Conservation (phyloP, 2,329 filamentous ascomycete species). For the Cladosporium velox region DNA sequence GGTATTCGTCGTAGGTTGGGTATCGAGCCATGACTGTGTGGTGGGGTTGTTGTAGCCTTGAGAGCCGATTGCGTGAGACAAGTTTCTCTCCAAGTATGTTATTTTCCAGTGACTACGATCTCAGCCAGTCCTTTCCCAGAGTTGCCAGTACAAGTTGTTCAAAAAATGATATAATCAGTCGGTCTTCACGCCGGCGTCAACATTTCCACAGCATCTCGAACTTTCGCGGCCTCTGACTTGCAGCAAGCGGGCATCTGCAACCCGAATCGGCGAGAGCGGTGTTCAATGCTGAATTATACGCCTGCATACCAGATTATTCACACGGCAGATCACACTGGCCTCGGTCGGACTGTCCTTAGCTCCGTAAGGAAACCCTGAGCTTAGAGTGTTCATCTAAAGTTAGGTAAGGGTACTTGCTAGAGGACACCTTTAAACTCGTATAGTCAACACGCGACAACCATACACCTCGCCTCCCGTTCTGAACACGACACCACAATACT, state of each 20-base stretch:
- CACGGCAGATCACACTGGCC: background rate
- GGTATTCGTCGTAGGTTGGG: constrained; percentile 38
- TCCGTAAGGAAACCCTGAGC: constrained; percentile 7
- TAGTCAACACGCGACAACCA: constrained; percentile 1
- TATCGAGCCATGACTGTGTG: constrained; percentile 35
- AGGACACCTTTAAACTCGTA: constrained; percentile 14
- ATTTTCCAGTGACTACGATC: background rate
- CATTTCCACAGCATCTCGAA: constrained; percentile 4
- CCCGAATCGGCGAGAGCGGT: background rate
- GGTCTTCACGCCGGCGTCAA: background rate
- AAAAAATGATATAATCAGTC: background rate
- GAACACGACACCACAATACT: background rate
- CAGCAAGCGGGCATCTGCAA: background rate
- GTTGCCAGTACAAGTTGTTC: background rate
- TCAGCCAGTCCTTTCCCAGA: background rate
- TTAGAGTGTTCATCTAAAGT: constrained; percentile 8
- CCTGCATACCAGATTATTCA: background rate
- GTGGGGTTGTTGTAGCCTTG: background rate
- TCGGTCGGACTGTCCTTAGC: background rate
- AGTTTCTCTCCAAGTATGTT: background rate
- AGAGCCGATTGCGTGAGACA: background rate
- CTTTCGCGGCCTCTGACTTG: constrained; percentile 4
- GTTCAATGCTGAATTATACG: background rate
- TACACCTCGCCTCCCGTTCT: background rate
- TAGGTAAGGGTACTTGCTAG: constrained; percentile 4